These are phyloP conservation scores for Epichloe amarillans DNA, from an alignment of 2,329 filamentous ascomycete species.

Conservation along the genomic window DNA sequence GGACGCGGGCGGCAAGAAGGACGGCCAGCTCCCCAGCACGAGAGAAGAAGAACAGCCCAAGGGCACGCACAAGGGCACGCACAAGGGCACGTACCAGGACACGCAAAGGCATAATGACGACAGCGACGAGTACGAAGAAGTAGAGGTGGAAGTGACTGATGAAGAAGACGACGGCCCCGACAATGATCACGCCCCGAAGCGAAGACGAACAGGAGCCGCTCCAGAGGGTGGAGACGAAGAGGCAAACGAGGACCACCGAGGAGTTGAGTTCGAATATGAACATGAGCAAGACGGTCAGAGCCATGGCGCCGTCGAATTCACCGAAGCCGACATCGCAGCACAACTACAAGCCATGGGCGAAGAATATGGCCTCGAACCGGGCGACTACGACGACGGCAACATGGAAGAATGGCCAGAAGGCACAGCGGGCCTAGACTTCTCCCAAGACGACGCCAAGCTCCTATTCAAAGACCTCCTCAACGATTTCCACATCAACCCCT, in stretches of 20 bases:
- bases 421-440: constrained; percentile 55
- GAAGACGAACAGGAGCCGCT: constrained; percentile 35
- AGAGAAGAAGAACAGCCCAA: not conserved
- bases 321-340: constrained; percentile 86
- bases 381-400: constrained; percentile 58
- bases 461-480: constrained; percentile 79
- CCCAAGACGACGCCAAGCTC: constrained; percentile 60
- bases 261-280: constrained; percentile 10
- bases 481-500: constrained; percentile 73
- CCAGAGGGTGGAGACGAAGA: constrained; percentile 39
- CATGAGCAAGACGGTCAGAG: constrained; percentile 10
- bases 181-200: constrained; percentile 45
- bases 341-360: constrained; percentile 83
- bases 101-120: constrained; percentile 28
- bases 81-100: constrained; percentile 10
- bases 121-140: constrained; percentile 64
- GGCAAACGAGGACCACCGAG: constrained; percentile 24
- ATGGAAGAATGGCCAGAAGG: constrained; percentile 55
- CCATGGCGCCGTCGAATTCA: constrained; percentile 58
- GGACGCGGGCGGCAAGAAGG: constrained; percentile 7
- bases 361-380: constrained; percentile 66
- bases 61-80: not conserved
- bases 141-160: constrained; percentile 44
- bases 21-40: not conserved
- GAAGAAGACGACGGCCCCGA: constrained; percentile 33